phyloP scores from a whole-genome alignment of 768 basidiomycete species.

The Vishniacozyma victoriae region DNA sequence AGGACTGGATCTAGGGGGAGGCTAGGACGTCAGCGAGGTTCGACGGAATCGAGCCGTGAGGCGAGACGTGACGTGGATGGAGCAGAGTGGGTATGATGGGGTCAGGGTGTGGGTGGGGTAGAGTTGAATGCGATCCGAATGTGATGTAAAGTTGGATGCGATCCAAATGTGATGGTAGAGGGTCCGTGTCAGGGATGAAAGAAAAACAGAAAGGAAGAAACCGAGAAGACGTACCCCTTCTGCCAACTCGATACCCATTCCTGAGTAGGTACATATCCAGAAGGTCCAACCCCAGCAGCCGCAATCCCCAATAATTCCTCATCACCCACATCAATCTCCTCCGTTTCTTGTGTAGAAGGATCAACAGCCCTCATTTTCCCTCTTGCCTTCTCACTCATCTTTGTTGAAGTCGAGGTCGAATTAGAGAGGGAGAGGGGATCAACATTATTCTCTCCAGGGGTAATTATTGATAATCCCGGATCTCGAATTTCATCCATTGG shows the following conservation, averaged over 20 bases:
- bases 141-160: too few relatives aligned
- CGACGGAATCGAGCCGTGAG: too few relatives aligned
- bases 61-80: too few relatives aligned
- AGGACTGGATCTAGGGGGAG: slow-evolving; percentile 84
- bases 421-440: slow-evolving; percentile 12
- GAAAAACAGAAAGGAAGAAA: too few relatives aligned
- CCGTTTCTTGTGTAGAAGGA: slow-evolving; percentile 4
- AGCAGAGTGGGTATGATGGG: too few relatives aligned
- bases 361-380: slow-evolving; percentile 76
- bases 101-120: slow-evolving; percentile 8
- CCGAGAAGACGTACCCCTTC: slow-evolving; percentile 78
- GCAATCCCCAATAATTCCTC: slow-evolving; percentile 61
- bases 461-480: slow-evolving; percentile 18
- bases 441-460: slow-evolving; percentile 17
- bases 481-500: slow-evolving; percentile 1
- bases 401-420: slow-evolving; percentile 23
- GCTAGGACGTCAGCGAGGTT: slow-evolving; percentile 48
- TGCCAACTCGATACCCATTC: slow-evolving; percentile 97
- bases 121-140: too few relatives aligned
- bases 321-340: slow-evolving; percentile 50
- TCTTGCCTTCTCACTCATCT: slow-evolving; percentile 74
- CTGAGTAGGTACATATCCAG: slow-evolving; percentile 90
- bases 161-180: too few relatives aligned
- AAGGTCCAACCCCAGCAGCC: slow-evolving; percentile 69
- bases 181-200: too few relatives aligned